Evolutionary conservation across 2,329 filamentous ascomycete species (phyloP).

Genomic region (Fusarium odoratissimum): DNA sequence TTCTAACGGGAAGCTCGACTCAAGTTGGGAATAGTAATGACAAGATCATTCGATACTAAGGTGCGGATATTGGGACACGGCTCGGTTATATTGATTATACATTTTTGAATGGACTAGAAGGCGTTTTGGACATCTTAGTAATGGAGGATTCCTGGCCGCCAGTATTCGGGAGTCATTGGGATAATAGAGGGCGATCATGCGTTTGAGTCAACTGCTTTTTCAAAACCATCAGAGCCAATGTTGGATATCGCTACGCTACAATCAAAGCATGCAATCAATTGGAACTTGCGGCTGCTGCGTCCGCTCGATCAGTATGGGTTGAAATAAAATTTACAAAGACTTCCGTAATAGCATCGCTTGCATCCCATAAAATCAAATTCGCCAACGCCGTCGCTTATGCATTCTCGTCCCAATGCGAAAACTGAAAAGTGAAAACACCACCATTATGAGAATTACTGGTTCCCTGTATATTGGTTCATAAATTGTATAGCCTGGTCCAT

Average conservation of each 20-base stretch:
- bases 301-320: neutral
- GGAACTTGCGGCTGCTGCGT: constrained; percentile 14
- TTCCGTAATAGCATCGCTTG: constrained; percentile 30
- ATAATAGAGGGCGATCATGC: constrained; percentile 3
- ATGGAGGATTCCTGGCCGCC: neutral
- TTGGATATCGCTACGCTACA: constrained; percentile 38
- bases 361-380: constrained; percentile 13
- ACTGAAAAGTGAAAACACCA: constrained; percentile 21
- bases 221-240: constrained; percentile 21
- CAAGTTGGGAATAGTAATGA: constrained; percentile 6
- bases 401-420: constrained; percentile 23
- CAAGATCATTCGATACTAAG: neutral
- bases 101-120: constrained; percentile 28
- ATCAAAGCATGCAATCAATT: constrained; percentile 12
- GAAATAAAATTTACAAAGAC: neutral
- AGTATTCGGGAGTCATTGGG: neutral
- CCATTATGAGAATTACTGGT: constrained; percentile 36
- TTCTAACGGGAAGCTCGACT: neutral
- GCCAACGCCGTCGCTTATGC: constrained; percentile 49
- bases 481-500: constrained; percentile 84
- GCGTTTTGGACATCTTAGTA: constrained; percentile 36
- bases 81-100: constrained; percentile 1
- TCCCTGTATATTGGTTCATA: constrained; percentile 68
- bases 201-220: neutral
- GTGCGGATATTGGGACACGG: neutral